Evolutionary conservation across 2,329 filamentous ascomycete species (phyloP).

Genomic region (Blumeriella jaapii): DNA sequence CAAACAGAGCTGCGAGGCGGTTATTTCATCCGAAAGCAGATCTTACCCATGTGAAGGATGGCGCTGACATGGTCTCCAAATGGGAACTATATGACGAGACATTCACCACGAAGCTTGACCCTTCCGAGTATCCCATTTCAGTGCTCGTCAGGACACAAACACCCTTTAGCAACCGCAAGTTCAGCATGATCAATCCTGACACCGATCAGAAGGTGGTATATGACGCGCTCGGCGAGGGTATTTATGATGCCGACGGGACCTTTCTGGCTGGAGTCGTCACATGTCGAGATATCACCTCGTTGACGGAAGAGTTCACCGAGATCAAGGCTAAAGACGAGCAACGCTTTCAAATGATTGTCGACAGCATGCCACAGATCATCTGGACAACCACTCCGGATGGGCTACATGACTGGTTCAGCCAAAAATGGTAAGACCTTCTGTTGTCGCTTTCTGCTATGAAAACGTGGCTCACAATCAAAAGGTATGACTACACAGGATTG

Average conservation of each 20-base stretch:
- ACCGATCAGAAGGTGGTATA: slow-evolving; percentile 44
- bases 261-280: slow-evolving; percentile 64
- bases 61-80: slow-evolving; percentile 44
- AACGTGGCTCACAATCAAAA: slow-evolving; percentile 4
- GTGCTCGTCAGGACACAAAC: slow-evolving; percentile 49
- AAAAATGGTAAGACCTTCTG: slow-evolving; percentile 42
- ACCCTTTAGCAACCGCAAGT: slow-evolving; percentile 44
- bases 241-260: slow-evolving; percentile 56
- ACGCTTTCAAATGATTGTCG: slow-evolving; percentile 65
- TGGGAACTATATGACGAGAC: slow-evolving; percentile 56
- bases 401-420: slow-evolving; percentile 60
- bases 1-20: slow-evolving; percentile 46
- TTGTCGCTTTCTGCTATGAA: not conserved
- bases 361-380: slow-evolving; percentile 60
- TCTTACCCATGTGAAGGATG: slow-evolving; percentile 31
- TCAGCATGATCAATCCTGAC: slow-evolving; percentile 50
- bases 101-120: slow-evolving; percentile 45
- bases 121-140: slow-evolving; percentile 56
- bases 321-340: slow-evolving; percentile 62
- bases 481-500: slow-evolving; percentile 63
- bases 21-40: slow-evolving; percentile 37
- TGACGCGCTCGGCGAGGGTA: slow-evolving; percentile 55
- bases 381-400: slow-evolving; percentile 64
- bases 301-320: slow-evolving; percentile 55
- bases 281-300: slow-evolving; percentile 60